Evolutionary conservation across 2,329 filamentous ascomycete species (phyloP), one percentile per base, ranked within the genome.

Genomic region (Trichoderma semiorbis): DNA sequence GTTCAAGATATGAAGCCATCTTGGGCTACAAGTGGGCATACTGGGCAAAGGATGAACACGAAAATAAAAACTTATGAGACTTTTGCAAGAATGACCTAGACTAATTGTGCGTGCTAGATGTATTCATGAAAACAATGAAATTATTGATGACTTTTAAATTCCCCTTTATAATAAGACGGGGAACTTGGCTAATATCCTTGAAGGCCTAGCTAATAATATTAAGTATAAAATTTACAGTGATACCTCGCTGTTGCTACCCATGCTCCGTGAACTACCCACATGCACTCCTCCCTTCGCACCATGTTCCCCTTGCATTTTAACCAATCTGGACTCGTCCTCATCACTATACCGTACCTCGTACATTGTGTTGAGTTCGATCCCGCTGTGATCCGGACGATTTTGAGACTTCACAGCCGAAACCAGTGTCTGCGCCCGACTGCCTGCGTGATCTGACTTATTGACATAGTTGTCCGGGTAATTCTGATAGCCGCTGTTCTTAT

Each of bases 401-500:
- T 65, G 62, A 18, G 62, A 65, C 3, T 65, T 65, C n/a, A 21
- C 43, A 12, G 62, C 62, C 2, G 43, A 53, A 53, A 65, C 62
- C 43, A 34, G 21, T 6, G 62, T 65, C 62, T 65, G 50, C 16
- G 62, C 62, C n/a, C 62, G 43, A 18, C 62, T 65, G 3, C 47
- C 47, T 34, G 32, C 32, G 18, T 65, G 28, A 18, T 65, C 62
- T 34, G 62, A 65, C 24, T 65, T 65, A 14, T 65, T 65, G 28
- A 47, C 62, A 26, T 65, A 65, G 43, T 47, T 65, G 43, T 65
- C 62, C 2, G 62, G 62, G 7, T 65, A 65, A 30, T 65, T 65
- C 14, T 65, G 62, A 18, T 65, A 65, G 62, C 62, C 62, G 24
- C 62, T 65, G 43, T 28, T 65, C 28, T 65, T 65, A 16, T 65